Conservation (phyloP, 1,139 yeast genomes). For the Debaryomyces subglobosus region DNA sequence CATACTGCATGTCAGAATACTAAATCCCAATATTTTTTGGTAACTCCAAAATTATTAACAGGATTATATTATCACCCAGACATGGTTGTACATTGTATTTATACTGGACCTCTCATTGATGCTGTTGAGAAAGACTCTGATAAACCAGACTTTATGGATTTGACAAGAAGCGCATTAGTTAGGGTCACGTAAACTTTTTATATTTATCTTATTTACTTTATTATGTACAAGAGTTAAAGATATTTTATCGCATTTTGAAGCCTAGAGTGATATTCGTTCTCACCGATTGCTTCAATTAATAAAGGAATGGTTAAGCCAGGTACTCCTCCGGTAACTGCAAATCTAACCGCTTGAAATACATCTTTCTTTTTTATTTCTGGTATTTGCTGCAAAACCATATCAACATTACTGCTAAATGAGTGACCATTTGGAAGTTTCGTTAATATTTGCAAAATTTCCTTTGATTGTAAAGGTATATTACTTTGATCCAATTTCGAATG, state of each 20-base stretch:
- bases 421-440: slow-evolving; percentile 9
- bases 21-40: slow-evolving; percentile 80
- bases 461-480: slow-evolving; percentile 13
- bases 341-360: slow-evolving; percentile 64
- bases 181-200: slow-evolving; percentile 6
- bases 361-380: slow-evolving; percentile 42
- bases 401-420: slow-evolving; percentile 16
- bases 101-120: slow-evolving; percentile 58
- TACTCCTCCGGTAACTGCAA: slow-evolving; percentile 70
- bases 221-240: slow-evolving; percentile 8
- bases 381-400: slow-evolving; percentile 15
- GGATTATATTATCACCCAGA: slow-evolving; percentile 76
- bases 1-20: slow-evolving; percentile 72
- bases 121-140: slow-evolving; percentile 21
- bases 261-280: slow-evolving; percentile 43
- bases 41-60: slow-evolving; percentile 88
- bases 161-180: slow-evolving; percentile 17
- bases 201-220: slow-evolving; percentile 4
- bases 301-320: slow-evolving; percentile 74
- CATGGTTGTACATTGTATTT: slow-evolving; percentile 88
- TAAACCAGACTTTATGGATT: slow-evolving; percentile 36
- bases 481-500: slow-evolving; percentile 19
- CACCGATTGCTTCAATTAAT: slow-evolving; percentile 60
- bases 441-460: slow-evolving; percentile 15
- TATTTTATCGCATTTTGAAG: slow-evolving; percentile 26